These are phyloP conservation scores for Acorus calamus DNA, from an alignment of 106 monocot species.

Conservation along the genomic window DNA sequence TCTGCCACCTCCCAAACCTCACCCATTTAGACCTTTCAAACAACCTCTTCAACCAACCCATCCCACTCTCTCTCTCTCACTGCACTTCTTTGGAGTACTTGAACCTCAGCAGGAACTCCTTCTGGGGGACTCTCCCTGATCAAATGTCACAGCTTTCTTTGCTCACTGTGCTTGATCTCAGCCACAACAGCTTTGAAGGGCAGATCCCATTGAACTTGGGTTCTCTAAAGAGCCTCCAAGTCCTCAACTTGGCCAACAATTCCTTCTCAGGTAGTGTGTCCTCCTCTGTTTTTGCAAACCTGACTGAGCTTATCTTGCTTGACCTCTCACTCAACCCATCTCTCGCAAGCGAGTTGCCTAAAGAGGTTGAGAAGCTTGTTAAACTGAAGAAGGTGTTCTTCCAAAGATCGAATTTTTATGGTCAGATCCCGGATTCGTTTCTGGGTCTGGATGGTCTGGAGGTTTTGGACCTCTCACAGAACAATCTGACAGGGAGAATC, in stretches of 20 bases:
- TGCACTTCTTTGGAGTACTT: slow-evolving; percentile 34
- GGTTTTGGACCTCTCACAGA: slow-evolving; percentile 44
- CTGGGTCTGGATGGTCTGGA: slow-evolving; percentile 27
- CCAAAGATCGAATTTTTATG: slow-evolving; percentile 47
- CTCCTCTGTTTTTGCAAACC: slow-evolving; percentile 29
- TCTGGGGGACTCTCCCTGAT: slow-evolving; percentile 61
- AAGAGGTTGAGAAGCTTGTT: slow-evolving; percentile 30
- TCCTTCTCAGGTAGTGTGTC: slow-evolving; percentile 38
- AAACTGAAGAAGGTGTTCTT: slow-evolving; percentile 28
- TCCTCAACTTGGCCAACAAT: slow-evolving; percentile 54
- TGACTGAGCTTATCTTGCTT: slow-evolving; percentile 25
- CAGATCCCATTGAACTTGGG: slow-evolving; percentile 30
- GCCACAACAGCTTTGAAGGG: slow-evolving; percentile 46
- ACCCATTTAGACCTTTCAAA: slow-evolving; percentile 40
- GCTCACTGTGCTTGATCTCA: slow-evolving; percentile 43
- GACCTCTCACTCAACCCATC: slow-evolving; percentile 49
- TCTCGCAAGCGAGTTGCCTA: slow-evolving; percentile 33
- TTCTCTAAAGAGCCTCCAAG: slow-evolving; percentile 19
- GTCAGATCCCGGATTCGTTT: slow-evolving; percentile 35
- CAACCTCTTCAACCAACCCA: slow-evolving; percentile 47
- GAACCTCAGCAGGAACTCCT: slow-evolving; percentile 41
- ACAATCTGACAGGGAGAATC: slow-evolving; percentile 45
- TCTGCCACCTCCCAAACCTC: slow-evolving; percentile 43
- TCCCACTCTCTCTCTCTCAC: slow-evolving; percentile 44
- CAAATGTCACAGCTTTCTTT: slow-evolving; percentile 39